Conservation (phyloP, 192 early-diverging fungal genomes). For the Umbelopsis sp. region DNA sequence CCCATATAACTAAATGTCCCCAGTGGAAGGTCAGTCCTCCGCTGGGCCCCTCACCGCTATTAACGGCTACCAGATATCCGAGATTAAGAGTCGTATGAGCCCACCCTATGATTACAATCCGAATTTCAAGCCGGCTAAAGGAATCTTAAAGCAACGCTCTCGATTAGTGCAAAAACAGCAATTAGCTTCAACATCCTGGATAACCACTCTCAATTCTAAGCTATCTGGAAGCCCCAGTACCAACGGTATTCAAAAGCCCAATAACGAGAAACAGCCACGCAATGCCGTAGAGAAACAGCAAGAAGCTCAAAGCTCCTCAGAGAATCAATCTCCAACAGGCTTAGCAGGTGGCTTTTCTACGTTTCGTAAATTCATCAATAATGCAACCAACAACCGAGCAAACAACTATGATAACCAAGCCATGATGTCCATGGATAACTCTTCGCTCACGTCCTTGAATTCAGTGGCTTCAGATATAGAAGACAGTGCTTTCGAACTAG, state of each 20-base stretch:
- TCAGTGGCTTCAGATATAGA: conserved; percentile 5
- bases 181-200: conserved; percentile 10
- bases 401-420: not conserved
- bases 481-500: conserved; percentile 22
- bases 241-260: not conserved
- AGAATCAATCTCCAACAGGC: not conserved
- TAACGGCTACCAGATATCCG: not conserved
- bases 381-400: not conserved
- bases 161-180: conserved; percentile 2
- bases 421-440: conserved; percentile 1
- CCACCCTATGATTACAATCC: conserved; percentile 17
- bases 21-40: conserved; percentile 18
- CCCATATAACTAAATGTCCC: conserved; percentile 5
- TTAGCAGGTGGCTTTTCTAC: not conserved
- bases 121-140: conserved; percentile 12
- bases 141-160: conserved; percentile 8
- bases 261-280: not conserved
- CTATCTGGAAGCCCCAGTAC: not conserved
- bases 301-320: not conserved
- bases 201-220: conserved; percentile 11
- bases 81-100: not conserved
- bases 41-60: conserved; percentile 6
- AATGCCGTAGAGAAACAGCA: conserved; percentile 1
- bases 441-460: not conserved
- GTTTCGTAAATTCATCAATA: conserved; percentile 11